phyloP scores from a whole-genome alignment of 371 early-diverging fungal species.

The Mortierella sp. region DNA sequence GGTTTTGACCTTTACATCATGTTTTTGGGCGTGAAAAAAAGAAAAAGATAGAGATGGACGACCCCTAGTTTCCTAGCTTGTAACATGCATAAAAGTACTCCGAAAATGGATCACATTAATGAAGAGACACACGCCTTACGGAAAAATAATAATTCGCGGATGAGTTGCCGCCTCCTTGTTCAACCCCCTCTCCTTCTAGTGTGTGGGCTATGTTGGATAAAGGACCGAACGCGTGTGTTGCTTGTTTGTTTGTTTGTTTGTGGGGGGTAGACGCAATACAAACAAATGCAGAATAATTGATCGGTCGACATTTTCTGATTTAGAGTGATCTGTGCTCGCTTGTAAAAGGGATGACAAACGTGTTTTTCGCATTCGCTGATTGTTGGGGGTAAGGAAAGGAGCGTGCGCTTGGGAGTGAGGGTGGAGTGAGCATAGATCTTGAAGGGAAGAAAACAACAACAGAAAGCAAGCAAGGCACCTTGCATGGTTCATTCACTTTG shows the following conservation, averaged over 20 bases:
- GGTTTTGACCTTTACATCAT: not conserved
- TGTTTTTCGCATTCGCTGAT: not conserved
- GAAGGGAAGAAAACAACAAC: not conserved
- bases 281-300: not conserved
- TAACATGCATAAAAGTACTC: not conserved
- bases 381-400: not conserved
- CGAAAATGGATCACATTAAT: not conserved
- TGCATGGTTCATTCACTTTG: not conserved
- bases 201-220: not conserved
- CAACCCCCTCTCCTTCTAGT: not conserved
- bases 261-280: not conserved
- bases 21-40: no score
- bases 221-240: no score
- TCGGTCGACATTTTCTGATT: not conserved
- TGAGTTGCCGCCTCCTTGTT: not conserved
- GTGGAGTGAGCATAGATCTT: not conserved
- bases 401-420: not conserved
- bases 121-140: not conserved
- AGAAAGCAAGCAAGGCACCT: not conserved
- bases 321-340: constrained; percentile 3
- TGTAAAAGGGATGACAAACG: not conserved
- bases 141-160: not conserved
- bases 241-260: not conserved
- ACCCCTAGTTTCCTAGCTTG: not conserved
- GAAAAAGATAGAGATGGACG: no score